Base-by-base conservation (phyloP, 305 asterid genomes). In the Solanum aculeatissimum region DNA sequence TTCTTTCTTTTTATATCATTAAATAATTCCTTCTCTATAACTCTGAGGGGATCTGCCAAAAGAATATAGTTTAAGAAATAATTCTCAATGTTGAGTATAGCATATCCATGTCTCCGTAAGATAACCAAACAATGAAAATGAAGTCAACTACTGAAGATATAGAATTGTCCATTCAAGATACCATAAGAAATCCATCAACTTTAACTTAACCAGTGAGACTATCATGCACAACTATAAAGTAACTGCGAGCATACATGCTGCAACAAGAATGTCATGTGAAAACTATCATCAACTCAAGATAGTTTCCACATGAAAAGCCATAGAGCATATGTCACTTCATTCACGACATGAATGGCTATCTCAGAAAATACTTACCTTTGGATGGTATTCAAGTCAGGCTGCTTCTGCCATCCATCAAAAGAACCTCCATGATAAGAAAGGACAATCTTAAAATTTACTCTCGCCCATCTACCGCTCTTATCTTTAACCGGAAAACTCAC, bases 331-430 rank as follows among this genome's bases (percentile, higher is more conserved):
- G 63, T 49, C 62, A 49, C 63, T 75, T 32, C 81, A 74, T 45
- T 74, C 62, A 75, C 25, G 25, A 27, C 27, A 75, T 25, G 43
- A 49, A 75, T 49, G 62, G 23, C 45, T 29, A 49, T 75, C 45
- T 49, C 19, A 54, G 66, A 74, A 83, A 83, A 74, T 49, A 45
- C 89, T 78, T 91, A 93, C 98, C 93, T 97, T 90, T 96, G 99
- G 82, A 95, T 94, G 43, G 99, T 94, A 82, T 90, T 95, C 85
- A 96, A 84, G 86, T 90, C 93, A 83, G 98, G 98, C 85, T 96
- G 99, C 85, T 90, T 96, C 93, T 96, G 98, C 99, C 99, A 96
- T 53, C 99, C 99, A 89, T 94, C 96, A 90, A 95, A 96, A 83
- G 98, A 95, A 85, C 85, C 88, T 80, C 99, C 99, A 83, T 93